phyloP scores from a whole-genome alignment of 2,329 filamentous ascomycete genomes.

The Colletotrichum godetiae region DNA sequence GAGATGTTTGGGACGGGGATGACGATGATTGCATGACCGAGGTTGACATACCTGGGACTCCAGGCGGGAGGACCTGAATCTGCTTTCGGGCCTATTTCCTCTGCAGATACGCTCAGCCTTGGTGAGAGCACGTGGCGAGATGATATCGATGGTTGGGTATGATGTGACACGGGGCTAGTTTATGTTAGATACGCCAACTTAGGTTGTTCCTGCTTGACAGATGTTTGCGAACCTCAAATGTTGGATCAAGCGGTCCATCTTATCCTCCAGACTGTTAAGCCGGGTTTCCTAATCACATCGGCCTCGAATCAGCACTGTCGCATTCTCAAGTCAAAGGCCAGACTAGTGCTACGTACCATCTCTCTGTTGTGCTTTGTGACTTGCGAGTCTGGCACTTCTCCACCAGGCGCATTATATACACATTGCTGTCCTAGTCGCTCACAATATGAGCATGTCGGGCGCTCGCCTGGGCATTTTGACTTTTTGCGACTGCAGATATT shows the following conservation, averaged over 20 bases:
- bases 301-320: not conserved
- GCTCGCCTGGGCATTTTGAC: conserved; percentile 15
- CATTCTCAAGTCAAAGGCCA: not conserved
- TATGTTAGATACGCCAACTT: not conserved
- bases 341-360: not conserved
- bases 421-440: conserved; percentile 16
- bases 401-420: conserved; percentile 3
- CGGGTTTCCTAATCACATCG: not conserved
- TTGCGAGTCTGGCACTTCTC: not conserved
- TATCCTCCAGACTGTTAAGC: conserved; percentile 14
- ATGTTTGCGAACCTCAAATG: not conserved
- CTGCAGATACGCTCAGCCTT: not conserved
- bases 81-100: not conserved
- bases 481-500: conserved; percentile 5
- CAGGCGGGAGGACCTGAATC: fast-evolving
- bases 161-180: not conserved
- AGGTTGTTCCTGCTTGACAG: not conserved
- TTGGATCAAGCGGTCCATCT: conserved; percentile 22
- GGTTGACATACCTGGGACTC: not conserved
- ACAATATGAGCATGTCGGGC: conserved; percentile 13
- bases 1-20: fast-evolving
- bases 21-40: not conserved
- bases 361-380: conserved; percentile 3
- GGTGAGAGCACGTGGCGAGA: not conserved
- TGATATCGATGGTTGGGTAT: not conserved